Base-by-base conservation (phyloP, 2,329 filamentous ascomycete genomes). In the Phoma sp. region DNA sequence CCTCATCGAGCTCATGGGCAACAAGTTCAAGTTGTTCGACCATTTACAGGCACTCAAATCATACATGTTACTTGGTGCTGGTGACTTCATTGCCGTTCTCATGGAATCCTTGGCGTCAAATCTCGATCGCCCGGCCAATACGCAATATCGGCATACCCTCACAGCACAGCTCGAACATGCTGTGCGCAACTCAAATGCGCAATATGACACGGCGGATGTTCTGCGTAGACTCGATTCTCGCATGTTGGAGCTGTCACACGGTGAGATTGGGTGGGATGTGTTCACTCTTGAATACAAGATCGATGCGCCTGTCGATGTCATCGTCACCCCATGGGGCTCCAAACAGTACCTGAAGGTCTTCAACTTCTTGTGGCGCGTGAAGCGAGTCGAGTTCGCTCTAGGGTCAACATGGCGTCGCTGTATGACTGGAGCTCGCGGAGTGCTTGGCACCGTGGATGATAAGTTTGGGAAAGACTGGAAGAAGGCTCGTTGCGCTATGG, bases 241-340 rank as follows among this genome's bases (percentile, higher is more conserved):
- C 58, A 98, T 99, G 93, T 83, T 99, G 36, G 93, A 98, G 77
- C 83, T 98, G 5, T 96, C 90, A 7, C 93, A 97, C 66, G 95
- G 95, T 46, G 95, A 99, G 67, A 98, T 97, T 47, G 95, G 95
- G 44, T 99, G 95, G 95, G 95, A 99, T 71, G 96, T 96, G 71
- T 99, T 99, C 77, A 99, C 95, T 0, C 85, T 99, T 7, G 96
- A 99, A 73, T 99, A 99, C 78, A 97, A 98, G 74, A 95, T 99
- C 64, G 93, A 96, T 72, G 90, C 93, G 2, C 95, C 95, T 0
- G 90, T 97, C 23, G 95, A 99, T 71, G 95, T 99, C 25, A 93
- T 99, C 42, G 92, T 99, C 35, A 98, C 93, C 0, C 91, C 96
- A 37, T 97, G 93, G 86, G 93, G 92, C 40, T 93, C 90, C 62